These are phyloP conservation scores for Tetrastigma voinierianum DNA, from an alignment of 164 flowering plant genomes.

Conservation along the genomic window DNA sequence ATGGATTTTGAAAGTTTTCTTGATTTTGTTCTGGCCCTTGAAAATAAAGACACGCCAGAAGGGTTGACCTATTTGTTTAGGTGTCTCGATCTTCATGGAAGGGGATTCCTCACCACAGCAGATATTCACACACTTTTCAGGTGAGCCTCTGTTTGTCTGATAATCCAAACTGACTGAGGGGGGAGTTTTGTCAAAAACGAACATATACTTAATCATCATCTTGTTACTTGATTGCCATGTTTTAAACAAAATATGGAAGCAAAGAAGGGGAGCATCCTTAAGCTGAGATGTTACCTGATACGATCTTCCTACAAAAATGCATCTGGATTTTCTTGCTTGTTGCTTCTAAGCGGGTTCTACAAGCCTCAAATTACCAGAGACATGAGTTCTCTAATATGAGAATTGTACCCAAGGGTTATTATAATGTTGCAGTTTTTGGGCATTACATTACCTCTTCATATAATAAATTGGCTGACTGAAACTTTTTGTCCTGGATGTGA, in stretches of 20 bases:
- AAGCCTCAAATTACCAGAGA: conserved; percentile 60
- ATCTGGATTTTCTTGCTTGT: conserved; percentile 69
- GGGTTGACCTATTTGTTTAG: conserved; percentile 89
- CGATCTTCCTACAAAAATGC: conserved; percentile 60
- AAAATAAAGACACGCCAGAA: conserved; percentile 93
- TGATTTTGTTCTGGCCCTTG: conserved; percentile 91
- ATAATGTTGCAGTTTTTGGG: too few relatives aligned
- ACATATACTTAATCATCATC: not conserved
- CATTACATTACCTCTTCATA: too few relatives aligned
- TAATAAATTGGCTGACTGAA: not conserved
- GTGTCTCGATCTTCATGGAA: conserved; percentile 93
- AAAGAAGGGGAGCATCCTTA: conserved; percentile 58
- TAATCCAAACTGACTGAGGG: not conserved
- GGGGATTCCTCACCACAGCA: conserved; percentile 86
- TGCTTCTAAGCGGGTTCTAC: conserved; percentile 49
- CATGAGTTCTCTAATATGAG: conserved; percentile 14
- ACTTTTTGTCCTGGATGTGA: not conserved
- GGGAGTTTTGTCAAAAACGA: too few relatives aligned
- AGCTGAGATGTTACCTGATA: conserved; percentile 63
- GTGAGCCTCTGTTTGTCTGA: conserved; percentile 28
- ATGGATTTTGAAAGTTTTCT: conserved; percentile 97
- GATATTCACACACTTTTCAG: conserved; percentile 97
- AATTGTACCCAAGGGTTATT: too few relatives aligned
- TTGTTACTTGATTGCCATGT: conserved; percentile 2
- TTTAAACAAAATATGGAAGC: conserved; percentile 39